Evolutionary conservation across 2,329 filamentous ascomycete genomes (phyloP).

Genomic region (Ambrosiella cleistominuta): DNA sequence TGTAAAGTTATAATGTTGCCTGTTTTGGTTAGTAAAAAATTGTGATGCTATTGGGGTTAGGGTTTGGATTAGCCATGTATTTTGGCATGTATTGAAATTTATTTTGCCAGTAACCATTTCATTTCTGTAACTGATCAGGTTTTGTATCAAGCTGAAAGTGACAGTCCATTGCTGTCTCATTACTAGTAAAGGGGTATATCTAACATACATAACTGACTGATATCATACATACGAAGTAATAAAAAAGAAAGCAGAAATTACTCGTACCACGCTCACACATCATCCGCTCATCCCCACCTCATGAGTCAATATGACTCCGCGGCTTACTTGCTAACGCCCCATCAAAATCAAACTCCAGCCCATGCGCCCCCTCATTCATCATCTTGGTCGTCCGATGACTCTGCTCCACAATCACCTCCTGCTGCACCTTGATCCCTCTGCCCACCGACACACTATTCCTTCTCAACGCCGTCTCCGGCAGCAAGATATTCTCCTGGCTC

Average conservation of each 20-base stretch:
- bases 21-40: background rate
- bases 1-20: background rate
- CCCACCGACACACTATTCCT: background rate
- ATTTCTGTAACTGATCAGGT: no score
- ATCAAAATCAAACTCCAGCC: conserved; percentile 4
- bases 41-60: background rate
- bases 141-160: background rate
- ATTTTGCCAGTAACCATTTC: background rate
- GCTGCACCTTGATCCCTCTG: conserved; percentile 9
- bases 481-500: conserved; percentile 7
- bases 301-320: conserved; percentile 1
- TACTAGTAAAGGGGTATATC: conserved; percentile 3
- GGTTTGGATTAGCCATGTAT: background rate
- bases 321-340: conserved; percentile 2
- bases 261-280: background rate
- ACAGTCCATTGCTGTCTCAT: background rate
- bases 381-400: background rate
- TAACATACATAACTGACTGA: conserved; percentile 1
- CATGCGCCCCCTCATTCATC: background rate
- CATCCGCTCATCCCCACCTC: background rate
- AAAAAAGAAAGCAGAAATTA: background rate
- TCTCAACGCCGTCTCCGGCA: background rate
- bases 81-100: conserved; percentile 1
- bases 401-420: conserved; percentile 8
- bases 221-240: conserved; percentile 3